phyloP scores from a whole-genome alignment of 345 rosid genomes.

The Acer saccharum region DNA sequence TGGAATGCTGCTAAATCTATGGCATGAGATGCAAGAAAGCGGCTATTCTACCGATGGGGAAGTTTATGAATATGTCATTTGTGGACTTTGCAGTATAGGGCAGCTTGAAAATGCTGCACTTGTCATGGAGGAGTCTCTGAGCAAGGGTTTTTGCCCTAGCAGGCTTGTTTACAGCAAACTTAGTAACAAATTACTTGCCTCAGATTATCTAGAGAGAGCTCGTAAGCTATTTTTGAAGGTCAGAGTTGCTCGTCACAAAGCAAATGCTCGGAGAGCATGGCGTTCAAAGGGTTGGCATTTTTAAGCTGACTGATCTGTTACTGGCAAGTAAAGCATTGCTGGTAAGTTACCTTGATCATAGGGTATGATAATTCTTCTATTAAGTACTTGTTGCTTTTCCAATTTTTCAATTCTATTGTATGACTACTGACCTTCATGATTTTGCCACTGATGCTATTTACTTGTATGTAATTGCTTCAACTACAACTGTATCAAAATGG shows the following conservation, averaged over 20 bases:
- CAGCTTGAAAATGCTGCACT: constrained; percentile 86
- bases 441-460: not conserved
- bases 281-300: constrained; percentile 93
- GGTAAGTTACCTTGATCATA: not conserved
- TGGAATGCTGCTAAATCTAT: constrained; percentile 75
- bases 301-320: constrained; percentile 35
- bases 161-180: constrained; percentile 74
- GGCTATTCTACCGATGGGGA: constrained; percentile 70
- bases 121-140: constrained; percentile 86
- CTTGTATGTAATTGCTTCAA: not conserved
- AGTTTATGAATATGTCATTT: constrained; percentile 74
- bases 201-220: constrained; percentile 73
- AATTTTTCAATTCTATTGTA: not conserved
- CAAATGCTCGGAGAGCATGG: constrained; percentile 75
- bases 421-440: not conserved
- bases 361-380: not conserved
- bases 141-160: constrained; percentile 81
- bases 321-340: not conserved
- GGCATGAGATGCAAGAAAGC: constrained; percentile 87
- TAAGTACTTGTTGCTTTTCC: not conserved
- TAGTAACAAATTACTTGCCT: constrained; percentile 67
- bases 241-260: constrained; percentile 64
- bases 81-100: constrained; percentile 87
- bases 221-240: constrained; percentile 73
- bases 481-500: not conserved